Percentiles rank a stretch among this genome's conserved stretches.
phyloP scores from a whole-genome alignment of 345 rosid species.

The Erodium maritimum region DNA sequence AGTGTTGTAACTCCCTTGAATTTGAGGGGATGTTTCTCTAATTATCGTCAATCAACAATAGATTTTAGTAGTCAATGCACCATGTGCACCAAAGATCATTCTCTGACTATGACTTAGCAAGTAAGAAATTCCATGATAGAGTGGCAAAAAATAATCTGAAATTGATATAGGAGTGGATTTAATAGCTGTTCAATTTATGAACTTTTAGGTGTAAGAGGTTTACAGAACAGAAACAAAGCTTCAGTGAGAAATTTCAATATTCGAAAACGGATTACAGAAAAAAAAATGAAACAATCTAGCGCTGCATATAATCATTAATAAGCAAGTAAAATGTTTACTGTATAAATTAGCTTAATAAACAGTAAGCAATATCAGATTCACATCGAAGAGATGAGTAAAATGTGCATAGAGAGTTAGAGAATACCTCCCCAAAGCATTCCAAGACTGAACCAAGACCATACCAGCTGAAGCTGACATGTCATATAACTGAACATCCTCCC shows the following conservation, averaged over 20 bases:
- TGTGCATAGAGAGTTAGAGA: neutral
- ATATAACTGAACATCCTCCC: conserved; percentile 18
- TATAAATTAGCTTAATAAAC: neutral
- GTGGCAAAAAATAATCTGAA: too few species aligned
- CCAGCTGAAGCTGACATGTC: conserved; percentile 61
- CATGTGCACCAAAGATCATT: neutral
- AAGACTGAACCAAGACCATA: conserved; percentile 75
- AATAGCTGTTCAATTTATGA: neutral
- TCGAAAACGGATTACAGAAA: neutral
- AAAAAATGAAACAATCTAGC: too few species aligned
- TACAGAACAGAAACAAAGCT: neutral
- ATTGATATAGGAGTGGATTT: neutral
- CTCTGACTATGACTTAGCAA: neutral
- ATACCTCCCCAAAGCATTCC: conserved; percentile 53
- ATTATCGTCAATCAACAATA: neutral
- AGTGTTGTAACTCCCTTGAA: too few species aligned
- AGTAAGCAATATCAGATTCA: neutral
- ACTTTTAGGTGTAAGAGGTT: neutral
- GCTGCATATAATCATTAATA: neutral
- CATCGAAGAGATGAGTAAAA: neutral
- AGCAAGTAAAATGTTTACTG: neutral
- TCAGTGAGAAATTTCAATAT: neutral
- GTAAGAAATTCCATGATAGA: neutral
- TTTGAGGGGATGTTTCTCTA: neutral
- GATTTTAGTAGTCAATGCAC: neutral